Conservation (phyloP, 345 rosid species). For the Cardamine occulta region DNA sequence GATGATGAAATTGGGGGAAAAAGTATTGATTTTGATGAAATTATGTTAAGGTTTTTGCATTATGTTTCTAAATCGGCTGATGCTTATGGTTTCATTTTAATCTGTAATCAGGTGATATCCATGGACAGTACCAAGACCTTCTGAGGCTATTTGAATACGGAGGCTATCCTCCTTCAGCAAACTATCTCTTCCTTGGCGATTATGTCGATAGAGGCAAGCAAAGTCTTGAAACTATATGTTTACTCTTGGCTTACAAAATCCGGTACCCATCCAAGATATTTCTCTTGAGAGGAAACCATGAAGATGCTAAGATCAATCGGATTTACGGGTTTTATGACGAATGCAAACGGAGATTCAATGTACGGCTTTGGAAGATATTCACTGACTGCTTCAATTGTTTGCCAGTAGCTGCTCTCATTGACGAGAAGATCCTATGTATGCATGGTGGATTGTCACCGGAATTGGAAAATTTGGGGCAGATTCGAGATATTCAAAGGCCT, state of each 20-base stretch:
- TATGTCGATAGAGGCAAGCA: conserved; percentile 98
- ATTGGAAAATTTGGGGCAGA: conserved; percentile 69
- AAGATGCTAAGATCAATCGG: conserved; percentile 95
- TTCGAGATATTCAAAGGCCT: conserved; percentile 81
- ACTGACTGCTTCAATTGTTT: conserved; percentile 92
- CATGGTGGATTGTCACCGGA: conserved; percentile 97
- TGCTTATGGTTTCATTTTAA: neutral
- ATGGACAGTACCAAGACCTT: conserved; percentile 96
- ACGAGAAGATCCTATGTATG: conserved; percentile 93
- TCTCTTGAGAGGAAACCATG: conserved; percentile 97
- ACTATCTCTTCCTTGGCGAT: conserved; percentile 94
- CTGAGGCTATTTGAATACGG: conserved; percentile 82
- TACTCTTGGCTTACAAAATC: conserved; percentile 93
- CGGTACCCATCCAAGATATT: conserved; percentile 70
- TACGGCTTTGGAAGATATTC: conserved; percentile 91
- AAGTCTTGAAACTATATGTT: conserved; percentile 94
- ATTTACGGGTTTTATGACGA: conserved; percentile 98
- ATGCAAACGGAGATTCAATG: conserved; percentile 95
- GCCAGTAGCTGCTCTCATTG: conserved; percentile 92
- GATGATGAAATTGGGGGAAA: too few relatives aligned
- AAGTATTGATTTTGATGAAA: conserved; percentile 32
- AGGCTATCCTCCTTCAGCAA: conserved; percentile 89
- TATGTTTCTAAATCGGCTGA: neutral
- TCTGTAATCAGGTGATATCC: conserved; percentile 72
- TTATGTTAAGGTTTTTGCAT: neutral